Base-by-base conservation (phyloP, 1,139 yeast genomes). In the Yamadazyma siamensis region DNA sequence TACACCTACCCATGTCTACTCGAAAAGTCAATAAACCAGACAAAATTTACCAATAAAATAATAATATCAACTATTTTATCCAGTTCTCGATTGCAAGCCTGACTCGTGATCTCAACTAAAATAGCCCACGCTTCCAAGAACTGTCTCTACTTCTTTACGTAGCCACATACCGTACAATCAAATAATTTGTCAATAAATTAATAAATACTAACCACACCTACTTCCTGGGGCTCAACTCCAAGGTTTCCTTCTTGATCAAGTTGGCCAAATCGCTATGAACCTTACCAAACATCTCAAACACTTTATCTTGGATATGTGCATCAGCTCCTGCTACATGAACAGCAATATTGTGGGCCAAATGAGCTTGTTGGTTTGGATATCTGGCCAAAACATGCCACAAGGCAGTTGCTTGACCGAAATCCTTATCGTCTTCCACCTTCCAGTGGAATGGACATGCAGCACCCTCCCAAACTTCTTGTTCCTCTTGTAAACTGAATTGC, bases 401-500 rank as follows among this genome's bases (percentile, higher is more conserved):
- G 70, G 46, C 67, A 59, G 47, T 57, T 67, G 60, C 82, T 71
- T 50, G 96, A 74, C 63, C 81, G 85, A 51, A 71, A 57, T 87
- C 95, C 34, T 66, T 69, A 36, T 80, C 82, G 26, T 74, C 73
- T 35, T 75, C 76, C 26, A 27, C 29, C 41, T 75, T 72, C 96
- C 96, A 88, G 68, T 86, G 94, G 79, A 77, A 84, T 47, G 87
- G 86, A 43, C 80, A 68, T 34, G 95, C 96, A 42, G 94, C 80
- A 39, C 96, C 96, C 36, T 71, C 64, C 89, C 95, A 88, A 40
- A 75, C 71, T 65, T 89, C 96, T 60, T 87, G 96, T 42, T 75
- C 76, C 52, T 73, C 71, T 56, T 71, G 76, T 34, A 64, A 48
- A 27, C 52, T 44, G 46, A 53, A 61, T 36, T 50, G 46, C 50